Evolutionary conservation across 23 red algal genomes (phyloP), one percentile per base, ranked within the genome.

Genomic region (Chondrus crispus): DNA sequence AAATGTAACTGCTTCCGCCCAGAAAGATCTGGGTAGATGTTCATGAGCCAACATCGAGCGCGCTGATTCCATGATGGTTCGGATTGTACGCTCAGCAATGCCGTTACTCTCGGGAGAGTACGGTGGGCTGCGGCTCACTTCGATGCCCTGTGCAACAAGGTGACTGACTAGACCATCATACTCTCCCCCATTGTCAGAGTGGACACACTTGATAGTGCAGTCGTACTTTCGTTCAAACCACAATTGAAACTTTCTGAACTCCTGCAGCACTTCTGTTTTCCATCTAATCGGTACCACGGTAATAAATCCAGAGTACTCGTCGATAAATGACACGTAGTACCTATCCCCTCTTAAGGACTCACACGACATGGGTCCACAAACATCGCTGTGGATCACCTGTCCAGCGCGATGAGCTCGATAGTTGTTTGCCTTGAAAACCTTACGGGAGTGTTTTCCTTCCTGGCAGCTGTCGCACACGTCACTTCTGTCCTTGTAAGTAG

Each of bases 31-130:
- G 29, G 71, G 1, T 37, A 77, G 32, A 38, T 37, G 6, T 35
- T 24, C 1, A 77, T 44, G 71, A 48, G 28, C 32, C 38, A 77
- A 10, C 71, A 77, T 77, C 28, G 71, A 44, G 10, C 71, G 26
- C 26, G 44, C 71, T 26, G 43, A 20, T 44, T 77, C 1, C 71
- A 77, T 48, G n/a, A 77, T 26, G 43, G 71, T 77, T 24, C 71
- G 37, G 22, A 39, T 77, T 9, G 44, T 24, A 39, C 71, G 32
- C 44, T 77, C 71, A 1, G 71, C 80, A 0, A 39, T 60, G 1
- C 80, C 46, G 40, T 84, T 84, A 37, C 26, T n/a, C 39, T 84
- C 52, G 24, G 80, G 52, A n/a, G 1, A 64, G 58, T 84, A 74
- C 80, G 80, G 28, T 22, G 46, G 80, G 32, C 24, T 20, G 29